These are phyloP conservation scores for Artomyces pyxidatus DNA, from an alignment of 768 basidiomycete genomes.

Conservation along the genomic window DNA sequence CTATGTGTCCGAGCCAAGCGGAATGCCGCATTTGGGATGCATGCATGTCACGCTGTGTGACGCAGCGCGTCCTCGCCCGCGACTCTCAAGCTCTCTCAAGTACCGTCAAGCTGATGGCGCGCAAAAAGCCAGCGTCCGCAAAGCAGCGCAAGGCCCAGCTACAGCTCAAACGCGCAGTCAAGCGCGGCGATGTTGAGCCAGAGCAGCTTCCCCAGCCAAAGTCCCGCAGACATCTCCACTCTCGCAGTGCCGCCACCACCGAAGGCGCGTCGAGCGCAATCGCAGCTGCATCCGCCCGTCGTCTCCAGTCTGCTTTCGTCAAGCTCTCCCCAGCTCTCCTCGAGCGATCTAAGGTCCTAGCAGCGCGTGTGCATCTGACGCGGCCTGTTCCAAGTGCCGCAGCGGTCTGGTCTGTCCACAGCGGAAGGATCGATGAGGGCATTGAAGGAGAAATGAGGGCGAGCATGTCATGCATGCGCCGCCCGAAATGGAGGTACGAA, in stretches of 20 bases:
- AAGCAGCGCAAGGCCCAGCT: constrained; percentile 67
- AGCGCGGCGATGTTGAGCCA: constrained; percentile 58
- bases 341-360: constrained; percentile 48
- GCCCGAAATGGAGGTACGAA: constrained; percentile 84
- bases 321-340: constrained; percentile 53
- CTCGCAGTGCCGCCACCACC: neutral
- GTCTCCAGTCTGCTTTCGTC: constrained; percentile 65
- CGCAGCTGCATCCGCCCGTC: constrained; percentile 35
- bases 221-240: neutral
- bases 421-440: constrained; percentile 3
- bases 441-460: neutral
- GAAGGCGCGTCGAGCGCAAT: constrained; percentile 8
- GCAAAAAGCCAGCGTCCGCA: constrained; percentile 42
- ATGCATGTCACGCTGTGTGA: too few species aligned
- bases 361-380: constrained; percentile 40
- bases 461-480: constrained; percentile 40
- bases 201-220: constrained; percentile 22
- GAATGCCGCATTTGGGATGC: too few species aligned
- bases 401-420: constrained; percentile 23
- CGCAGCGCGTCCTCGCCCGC: too few species aligned
- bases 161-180: constrained; percentile 74
- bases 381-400: constrained; percentile 45
- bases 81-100: too few species aligned
- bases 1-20: too few species aligned
- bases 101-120: too few species aligned